Base-by-base conservation (phyloP, 1,139 yeast species). In the Hemisphaericaspora lyxosophila region DNA sequence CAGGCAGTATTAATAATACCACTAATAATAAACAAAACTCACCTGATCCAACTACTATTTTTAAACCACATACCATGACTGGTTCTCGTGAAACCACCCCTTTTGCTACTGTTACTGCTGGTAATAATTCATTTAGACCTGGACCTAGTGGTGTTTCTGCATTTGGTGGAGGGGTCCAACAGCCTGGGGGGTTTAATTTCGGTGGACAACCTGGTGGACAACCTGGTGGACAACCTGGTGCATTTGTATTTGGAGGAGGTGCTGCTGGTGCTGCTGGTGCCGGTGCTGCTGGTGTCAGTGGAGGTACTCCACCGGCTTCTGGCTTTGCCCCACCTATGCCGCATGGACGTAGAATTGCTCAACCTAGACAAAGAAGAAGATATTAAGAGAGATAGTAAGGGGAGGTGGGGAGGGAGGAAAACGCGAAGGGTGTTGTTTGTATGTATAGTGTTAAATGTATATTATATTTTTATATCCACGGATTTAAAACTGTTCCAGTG, bases 341-440 rank as follows among this genome's bases (percentile, higher is more conserved):
- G 31, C 48, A 56, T 27, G 54, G 54, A 31, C 48, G 67, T 17
- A 58, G 56, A 41, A 55, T 61, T 26, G 60, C 61, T 11, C 62
- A 55, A 34, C 62, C 62, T 49, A 52, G 65, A 38, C 51, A 51
- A 38, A 55, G 68, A 49, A 53, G 66, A 45, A 50, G 59, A 18
- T 13, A 8, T 15, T n/a, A 6, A 7, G 2, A 26, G 24, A 33
- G n/a, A 5, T 11, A 11, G 14, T 12, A 5, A 26, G 12, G 16
- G n/a, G n/a, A n/a, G n/a, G n/a, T n/a, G n/a, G n/a, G n/a, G n/a
- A n/a, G 11, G 5, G 5, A 4, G 4, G 23, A 20, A 20, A 3
- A 11, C 7, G 11, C 11, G 23, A 20, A 20, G 23, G 22, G 23
- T 20, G 23, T n/a, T n/a, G n/a, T n/a, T n/a, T n/a, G n/a, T n/a